Base-by-base conservation (phyloP, 2,329 filamentous ascomycete species). In the Hypoxylon sp. region DNA sequence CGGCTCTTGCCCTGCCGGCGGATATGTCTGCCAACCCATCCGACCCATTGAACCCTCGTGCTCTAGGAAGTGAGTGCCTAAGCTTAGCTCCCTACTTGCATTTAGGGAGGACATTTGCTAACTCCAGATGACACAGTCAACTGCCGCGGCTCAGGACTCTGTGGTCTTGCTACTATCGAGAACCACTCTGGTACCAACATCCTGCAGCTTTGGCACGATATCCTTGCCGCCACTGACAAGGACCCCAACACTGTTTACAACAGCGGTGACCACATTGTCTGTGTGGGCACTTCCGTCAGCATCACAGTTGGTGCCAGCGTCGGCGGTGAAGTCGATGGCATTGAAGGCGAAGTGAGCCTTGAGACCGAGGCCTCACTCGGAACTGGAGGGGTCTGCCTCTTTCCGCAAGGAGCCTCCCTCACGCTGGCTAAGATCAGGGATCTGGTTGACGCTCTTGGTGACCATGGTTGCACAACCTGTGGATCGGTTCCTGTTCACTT, bases 111-210 rank as follows among this genome's bases (percentile, higher is more conserved):
- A 25, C 14, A 14, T 25, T 48, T 17, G 17, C 37, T 61, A 37
- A 55, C 40, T 27, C 30, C 4, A 20, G n/a, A 6, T 31, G 25
- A 33, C 20, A 10, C 20, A 61, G 59, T 72, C 57, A 72, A 72
- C 64, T 72, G 67, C 54, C 69, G 67, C 11, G 69, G 69, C 42
- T 72, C 69, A 7, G 69, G 67, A n/a, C 67, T 72, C 10, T 72
- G 69, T 40, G 40, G 3, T 22, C 50, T 65, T 14, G 69, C 67
- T 25, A 66, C 69, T 7, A n/a, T 68, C n/a, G 57, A 66, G 50
- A 67, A 72, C 50, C 25, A 65, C 54, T 58, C 61, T 10, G 61
- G 57, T 6, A 33, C 37, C 20, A 27, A 48, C 7, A 59, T 69
- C 44, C n/a, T 69, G 35, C 66, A 69, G 48, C 57, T 69, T 1